Evolutionary conservation across 1,284 basidiomycete genomes (phyloP).

Genomic region (Sporisorium exsertum): DNA sequence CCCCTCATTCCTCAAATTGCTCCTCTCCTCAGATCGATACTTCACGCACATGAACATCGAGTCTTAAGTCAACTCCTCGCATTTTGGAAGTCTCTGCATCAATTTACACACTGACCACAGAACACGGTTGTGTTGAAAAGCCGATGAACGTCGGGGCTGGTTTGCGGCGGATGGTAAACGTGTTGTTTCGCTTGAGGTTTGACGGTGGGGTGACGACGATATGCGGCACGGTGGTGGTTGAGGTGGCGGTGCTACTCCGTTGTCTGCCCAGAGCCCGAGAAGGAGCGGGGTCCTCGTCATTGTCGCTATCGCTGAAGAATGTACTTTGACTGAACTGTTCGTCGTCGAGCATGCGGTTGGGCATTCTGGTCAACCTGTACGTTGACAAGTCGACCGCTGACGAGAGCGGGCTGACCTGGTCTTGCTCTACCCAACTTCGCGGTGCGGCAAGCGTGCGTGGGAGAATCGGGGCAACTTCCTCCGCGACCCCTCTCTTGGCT

Average conservation of each 20-base stretch:
- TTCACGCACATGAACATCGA: too few relatives aligned
- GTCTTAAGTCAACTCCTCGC: too few relatives aligned
- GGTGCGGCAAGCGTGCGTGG: not conserved
- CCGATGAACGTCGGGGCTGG: conserved; percentile 5
- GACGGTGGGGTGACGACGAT: not conserved
- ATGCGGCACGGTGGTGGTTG: not conserved
- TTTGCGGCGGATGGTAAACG: conserved; percentile 11
- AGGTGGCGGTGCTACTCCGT: not conserved
- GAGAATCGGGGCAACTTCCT: conserved; percentile 11
- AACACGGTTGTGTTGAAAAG: not conserved
- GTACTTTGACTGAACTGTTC: not conserved
- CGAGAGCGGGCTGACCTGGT: not conserved
- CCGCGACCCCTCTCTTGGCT: not conserved
- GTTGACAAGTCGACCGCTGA: not conserved
- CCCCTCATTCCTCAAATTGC: not conserved
- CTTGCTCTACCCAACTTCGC: not conserved
- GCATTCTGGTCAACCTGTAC: not conserved
- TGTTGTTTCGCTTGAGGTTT: not conserved
- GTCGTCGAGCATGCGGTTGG: not conserved
- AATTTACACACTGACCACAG: not conserved
- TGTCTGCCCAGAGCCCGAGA: not conserved
- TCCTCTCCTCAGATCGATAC: too few relatives aligned
- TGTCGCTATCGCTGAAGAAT: not conserved
- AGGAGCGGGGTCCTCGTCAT: too few relatives aligned
- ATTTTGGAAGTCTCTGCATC: too few relatives aligned